Conservation (phyloP, 495 filamentous ascomycete species). For the Penicillium soppii region DNA sequence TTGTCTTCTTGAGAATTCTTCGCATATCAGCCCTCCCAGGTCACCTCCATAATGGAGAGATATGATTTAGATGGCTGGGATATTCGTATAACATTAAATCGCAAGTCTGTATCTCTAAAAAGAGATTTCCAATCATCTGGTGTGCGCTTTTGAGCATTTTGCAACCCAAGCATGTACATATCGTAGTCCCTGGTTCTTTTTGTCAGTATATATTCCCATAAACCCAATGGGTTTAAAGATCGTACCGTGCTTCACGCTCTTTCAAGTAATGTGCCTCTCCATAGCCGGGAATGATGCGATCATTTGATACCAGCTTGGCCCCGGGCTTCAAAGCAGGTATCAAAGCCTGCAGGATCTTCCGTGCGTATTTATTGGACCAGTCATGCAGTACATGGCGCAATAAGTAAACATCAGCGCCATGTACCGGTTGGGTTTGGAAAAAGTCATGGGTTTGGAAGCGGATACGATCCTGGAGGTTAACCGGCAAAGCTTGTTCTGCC, state of each 20-base stretch:
- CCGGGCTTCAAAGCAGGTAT: constrained; percentile 57
- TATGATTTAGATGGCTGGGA: constrained; percentile 16
- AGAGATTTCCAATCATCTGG: constrained; percentile 29
- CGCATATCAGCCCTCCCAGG: constrained; percentile 10
- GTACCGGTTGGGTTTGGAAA: constrained; percentile 50
- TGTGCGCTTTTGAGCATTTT: constrained; percentile 35
- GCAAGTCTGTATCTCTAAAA: constrained; percentile 27
- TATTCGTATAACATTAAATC: constrained; percentile 18
- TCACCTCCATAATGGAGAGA: constrained; percentile 21
- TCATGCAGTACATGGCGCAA: constrained; percentile 61
- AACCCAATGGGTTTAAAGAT: not conserved
- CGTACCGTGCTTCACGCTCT: constrained; percentile 17
- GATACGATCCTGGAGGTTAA: constrained; percentile 42
- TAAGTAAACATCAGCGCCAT: constrained; percentile 47
- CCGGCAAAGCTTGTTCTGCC: constrained; percentile 36
- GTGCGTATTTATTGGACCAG: constrained; percentile 55
- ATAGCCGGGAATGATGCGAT: constrained; percentile 36
- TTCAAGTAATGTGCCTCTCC: constrained; percentile 11
- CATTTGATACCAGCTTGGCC: constrained; percentile 46
- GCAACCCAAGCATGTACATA: constrained; percentile 34
- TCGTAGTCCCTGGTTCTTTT: constrained; percentile 27
- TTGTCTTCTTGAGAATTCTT: not conserved
- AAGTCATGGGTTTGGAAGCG: constrained; percentile 52
- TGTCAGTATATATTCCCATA: not conserved
- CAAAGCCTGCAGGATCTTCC: constrained; percentile 51